Percentiles rank a stretch among this genome's conserved stretches.
Conservation (phyloP, 75 land plant genomes). For the Isoetes taiwanensis region DNA sequence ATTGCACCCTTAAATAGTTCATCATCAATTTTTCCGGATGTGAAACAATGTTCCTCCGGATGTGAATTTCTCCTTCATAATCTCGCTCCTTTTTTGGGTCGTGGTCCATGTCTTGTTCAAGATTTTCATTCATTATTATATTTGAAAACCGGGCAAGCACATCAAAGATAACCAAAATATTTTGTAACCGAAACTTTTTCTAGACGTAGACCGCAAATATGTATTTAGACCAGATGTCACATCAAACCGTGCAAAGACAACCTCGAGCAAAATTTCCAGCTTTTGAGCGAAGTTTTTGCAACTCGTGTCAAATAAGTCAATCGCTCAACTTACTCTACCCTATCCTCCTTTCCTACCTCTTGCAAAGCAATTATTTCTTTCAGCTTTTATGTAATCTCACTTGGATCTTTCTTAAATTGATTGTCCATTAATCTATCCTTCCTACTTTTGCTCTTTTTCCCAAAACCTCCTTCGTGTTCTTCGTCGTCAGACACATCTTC, state of each 20-base stretch:
- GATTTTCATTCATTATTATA: slow-evolving; percentile 54
- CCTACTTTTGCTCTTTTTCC: slow-evolving; percentile 27
- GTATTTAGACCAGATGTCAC: slow-evolving; percentile 66
- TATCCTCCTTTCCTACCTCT: slow-evolving; percentile 75
- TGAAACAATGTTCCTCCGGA: slow-evolving; percentile 83
- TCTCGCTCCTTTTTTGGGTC: slow-evolving; percentile 72
- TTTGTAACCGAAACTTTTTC: slow-evolving; percentile 69
- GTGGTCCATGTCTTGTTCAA: slow-evolving; percentile 59
- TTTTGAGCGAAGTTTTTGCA: slow-evolving; percentile 89
- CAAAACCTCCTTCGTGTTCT: slow-evolving; percentile 35
- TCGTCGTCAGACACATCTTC: slow-evolving; percentile 53
- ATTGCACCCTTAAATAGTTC: slow-evolving; percentile 81
- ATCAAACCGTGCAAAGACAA: slow-evolving; percentile 86
- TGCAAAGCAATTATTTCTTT: slow-evolving; percentile 70
- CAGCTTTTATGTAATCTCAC: slow-evolving; percentile 80
- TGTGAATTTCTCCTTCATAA: slow-evolving; percentile 47
- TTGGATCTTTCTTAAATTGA: slow-evolving; percentile 61
- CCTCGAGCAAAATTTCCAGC: slow-evolving; percentile 63
- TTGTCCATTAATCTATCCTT: slow-evolving; percentile 47
- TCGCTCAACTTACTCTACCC: slow-evolving; percentile 73
- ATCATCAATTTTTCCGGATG: slow-evolving; percentile 60
- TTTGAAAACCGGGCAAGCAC: slow-evolving; percentile 61
- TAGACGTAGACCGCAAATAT: slow-evolving; percentile 65
- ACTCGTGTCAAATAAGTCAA: slow-evolving; percentile 56
- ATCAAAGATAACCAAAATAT: slow-evolving; percentile 51